These are phyloP conservation scores for Penicillium occitanis DNA, from an alignment of 2,329 filamentous ascomycete genomes.

Conservation along the genomic window DNA sequence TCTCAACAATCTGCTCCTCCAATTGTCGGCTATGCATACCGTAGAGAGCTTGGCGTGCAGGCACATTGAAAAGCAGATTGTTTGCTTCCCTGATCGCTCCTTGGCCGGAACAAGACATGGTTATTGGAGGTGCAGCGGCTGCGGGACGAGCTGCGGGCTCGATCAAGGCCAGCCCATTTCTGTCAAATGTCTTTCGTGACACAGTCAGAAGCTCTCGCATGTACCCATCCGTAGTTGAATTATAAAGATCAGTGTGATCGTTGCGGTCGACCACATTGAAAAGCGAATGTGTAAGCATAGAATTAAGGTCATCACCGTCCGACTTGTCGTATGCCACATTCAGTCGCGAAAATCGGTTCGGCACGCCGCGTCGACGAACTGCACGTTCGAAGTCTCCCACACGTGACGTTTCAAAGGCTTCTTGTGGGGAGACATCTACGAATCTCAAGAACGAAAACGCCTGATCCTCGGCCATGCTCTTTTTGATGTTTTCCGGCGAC, in stretches of 20 bases:
- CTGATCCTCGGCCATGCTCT: conserved; percentile 60
- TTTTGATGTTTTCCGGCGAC: conserved; percentile 72
- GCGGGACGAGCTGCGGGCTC: conserved; percentile 79
- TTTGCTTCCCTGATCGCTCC: conserved; percentile 63
- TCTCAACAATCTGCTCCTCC: conserved; percentile 72
- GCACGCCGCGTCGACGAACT: conserved; percentile 53
- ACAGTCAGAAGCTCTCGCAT: conserved; percentile 78
- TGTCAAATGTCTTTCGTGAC: conserved; percentile 62
- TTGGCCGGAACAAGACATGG: conserved; percentile 72
- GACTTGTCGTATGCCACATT: conserved; percentile 67
- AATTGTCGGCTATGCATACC: conserved; percentile 59
- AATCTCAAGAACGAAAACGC: conserved; percentile 91
- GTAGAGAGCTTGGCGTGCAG: conserved; percentile 73
- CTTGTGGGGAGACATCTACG: conserved; percentile 70
- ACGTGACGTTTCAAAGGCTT: conserved; percentile 69
- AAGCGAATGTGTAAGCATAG: conserved; percentile 71
- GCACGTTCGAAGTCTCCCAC: conserved; percentile 73
- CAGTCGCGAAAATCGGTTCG: conserved; percentile 64
- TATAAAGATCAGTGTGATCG: conserved; percentile 64
- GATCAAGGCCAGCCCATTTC: conserved; percentile 71
- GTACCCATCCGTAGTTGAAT: conserved; percentile 69
- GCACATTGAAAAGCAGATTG: conserved; percentile 73
- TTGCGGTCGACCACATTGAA: conserved; percentile 75
- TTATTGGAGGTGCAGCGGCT: conserved; percentile 81
- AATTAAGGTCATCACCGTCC: conserved; percentile 61